Base-by-base conservation (phyloP, 202 grass and related monocot species). In the Hordeum pubiflorum region DNA sequence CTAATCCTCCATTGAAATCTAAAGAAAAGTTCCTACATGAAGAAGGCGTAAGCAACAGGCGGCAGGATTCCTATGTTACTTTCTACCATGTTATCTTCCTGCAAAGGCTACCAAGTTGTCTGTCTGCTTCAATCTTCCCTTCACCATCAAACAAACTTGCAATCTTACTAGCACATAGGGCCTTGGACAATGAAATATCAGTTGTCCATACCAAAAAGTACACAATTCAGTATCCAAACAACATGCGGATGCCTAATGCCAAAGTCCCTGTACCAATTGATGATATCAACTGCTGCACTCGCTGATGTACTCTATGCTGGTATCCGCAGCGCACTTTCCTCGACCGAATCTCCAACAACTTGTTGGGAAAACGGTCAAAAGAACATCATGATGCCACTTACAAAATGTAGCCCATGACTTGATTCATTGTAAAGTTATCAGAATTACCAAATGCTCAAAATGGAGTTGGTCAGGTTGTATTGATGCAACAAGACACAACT, bases 331-430 rank as follows among this genome's bases (percentile, higher is more conserved):
- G 1, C 74, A 75, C 20, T 48, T 82, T 65, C 52, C 65, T 33
- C 48, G 74, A 68, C 22, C 46, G 7, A 72, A 32, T 10, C 58
- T 37, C 78, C 69, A 89, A 76, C 73, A 82, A 54, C 10, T 77
- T 72, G 69, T 85, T 73, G 58, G 50, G 66, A 74, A 79, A 62
- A 91, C 82, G 67, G 87, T 82, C 40, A 58, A 66, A 62, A 60
- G 82, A 80, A 80, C 58, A 37, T 36, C 74, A 67, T 77, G 62
- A 40, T 27, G 66, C 83, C 74, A 82, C 62, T 39, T 52, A 48
- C 65, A 69, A 74, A 82, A 54, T 74, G 39, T 55, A 74, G 17
- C 66, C 31, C 10, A 41, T 11, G 7, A 52, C 37, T 68, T 61
- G 50, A 37, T 27, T 61, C 58, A 50, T 71, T 71, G 44, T 74